phyloP scores from a whole-genome alignment of 495 filamentous ascomycete genomes.

The Ramalina intermedia region DNA sequence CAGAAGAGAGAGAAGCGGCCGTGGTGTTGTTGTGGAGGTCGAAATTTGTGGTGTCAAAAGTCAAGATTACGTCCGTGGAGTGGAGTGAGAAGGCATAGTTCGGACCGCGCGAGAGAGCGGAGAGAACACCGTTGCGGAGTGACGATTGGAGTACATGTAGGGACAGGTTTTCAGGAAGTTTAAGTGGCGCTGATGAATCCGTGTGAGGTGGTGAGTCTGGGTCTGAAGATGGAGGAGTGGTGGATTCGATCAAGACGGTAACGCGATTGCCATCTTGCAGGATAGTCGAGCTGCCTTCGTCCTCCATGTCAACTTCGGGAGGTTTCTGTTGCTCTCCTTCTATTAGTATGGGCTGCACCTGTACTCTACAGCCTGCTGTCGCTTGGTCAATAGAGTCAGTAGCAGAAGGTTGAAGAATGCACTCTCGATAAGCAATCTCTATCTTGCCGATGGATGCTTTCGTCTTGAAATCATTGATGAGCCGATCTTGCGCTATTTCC shows the following conservation, averaged over 20 bases:
- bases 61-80: conserved; percentile 50
- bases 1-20: conserved; percentile 60
- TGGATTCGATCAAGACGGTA: conserved; percentile 34
- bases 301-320: background rate
- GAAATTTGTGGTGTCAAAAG: conserved; percentile 48
- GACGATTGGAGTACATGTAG: conserved; percentile 44
- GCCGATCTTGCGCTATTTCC: conserved; percentile 79
- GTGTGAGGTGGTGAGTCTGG: background rate
- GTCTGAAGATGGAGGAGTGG: conserved; percentile 9
- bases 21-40: conserved; percentile 53
- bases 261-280: conserved; percentile 43
- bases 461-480: conserved; percentile 77
- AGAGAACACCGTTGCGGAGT: conserved; percentile 63
- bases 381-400: conserved; percentile 58
- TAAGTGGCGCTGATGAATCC: background rate
- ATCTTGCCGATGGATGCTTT: conserved; percentile 86
- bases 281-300: conserved; percentile 6
- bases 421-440: conserved; percentile 89
- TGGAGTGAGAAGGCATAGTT: conserved; percentile 62
- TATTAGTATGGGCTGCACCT: conserved; percentile 42
- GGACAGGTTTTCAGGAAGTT: conserved; percentile 44
- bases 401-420: conserved; percentile 37
- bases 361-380: conserved; percentile 59
- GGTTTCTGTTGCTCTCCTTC: conserved; percentile 19
- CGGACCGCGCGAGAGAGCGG: conserved; percentile 75